Conservation (phyloP, 768 basidiomycete genomes). For the Coprinopsis marcescibilis region DNA sequence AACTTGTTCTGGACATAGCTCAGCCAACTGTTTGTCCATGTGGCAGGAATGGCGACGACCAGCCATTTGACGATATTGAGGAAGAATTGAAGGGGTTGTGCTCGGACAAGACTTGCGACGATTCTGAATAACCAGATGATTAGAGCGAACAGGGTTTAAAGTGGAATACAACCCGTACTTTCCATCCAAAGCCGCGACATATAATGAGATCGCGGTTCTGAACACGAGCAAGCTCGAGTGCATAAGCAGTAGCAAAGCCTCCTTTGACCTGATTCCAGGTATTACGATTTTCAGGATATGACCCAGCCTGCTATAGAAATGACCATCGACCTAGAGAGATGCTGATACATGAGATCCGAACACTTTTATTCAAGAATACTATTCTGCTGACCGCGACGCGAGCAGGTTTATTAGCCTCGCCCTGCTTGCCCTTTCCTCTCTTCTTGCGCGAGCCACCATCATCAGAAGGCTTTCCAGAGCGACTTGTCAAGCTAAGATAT, state of each 20-base stretch:
- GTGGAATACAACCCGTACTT: constrained; percentile 42
- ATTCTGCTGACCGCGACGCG: constrained; percentile 58
- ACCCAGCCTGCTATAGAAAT: constrained; percentile 81
- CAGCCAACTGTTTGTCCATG: constrained; percentile 90
- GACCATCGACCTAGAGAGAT: constrained; percentile 68
- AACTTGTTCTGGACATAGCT: constrained; percentile 93
- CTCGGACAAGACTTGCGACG: constrained; percentile 90
- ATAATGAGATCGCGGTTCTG: constrained; percentile 87
- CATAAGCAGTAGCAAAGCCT: constrained; percentile 80
- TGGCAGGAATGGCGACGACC: constrained; percentile 86
- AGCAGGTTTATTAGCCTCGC: constrained; percentile 36
- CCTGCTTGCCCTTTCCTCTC: constrained; percentile 26
- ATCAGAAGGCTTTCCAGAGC: constrained; percentile 24
- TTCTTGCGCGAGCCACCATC: constrained; percentile 24
- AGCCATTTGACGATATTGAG: constrained; percentile 87
- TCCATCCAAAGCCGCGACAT: constrained; percentile 92
- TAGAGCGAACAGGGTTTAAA: not conserved
- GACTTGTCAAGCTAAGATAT: constrained; percentile 49
- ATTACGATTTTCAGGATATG: constrained; percentile 83
- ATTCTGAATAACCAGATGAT: constrained; percentile 47
- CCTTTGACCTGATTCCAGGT: constrained; percentile 78
- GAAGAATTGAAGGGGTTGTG: constrained; percentile 72
- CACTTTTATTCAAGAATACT: not conserved
- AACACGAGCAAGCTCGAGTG: constrained; percentile 88
- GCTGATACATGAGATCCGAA: not conserved